Conservation (phyloP, 2,329 filamentous ascomycete genomes). For the Lachnellula hyalina region DNA sequence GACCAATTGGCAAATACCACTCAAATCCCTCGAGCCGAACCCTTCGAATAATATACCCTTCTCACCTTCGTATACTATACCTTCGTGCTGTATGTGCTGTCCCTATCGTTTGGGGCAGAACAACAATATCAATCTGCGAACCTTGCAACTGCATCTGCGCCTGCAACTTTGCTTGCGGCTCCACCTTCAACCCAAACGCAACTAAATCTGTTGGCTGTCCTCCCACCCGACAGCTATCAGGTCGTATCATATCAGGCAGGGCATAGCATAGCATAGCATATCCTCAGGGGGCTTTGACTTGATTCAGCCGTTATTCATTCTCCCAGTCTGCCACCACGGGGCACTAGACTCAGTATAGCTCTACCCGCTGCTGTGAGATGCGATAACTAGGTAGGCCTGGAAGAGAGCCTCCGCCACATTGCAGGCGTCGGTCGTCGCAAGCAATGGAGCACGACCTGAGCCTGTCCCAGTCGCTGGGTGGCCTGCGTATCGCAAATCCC, state of each 20-base stretch:
- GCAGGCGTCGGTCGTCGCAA: slow-evolving; percentile 35
- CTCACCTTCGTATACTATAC: neutral
- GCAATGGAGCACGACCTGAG: slow-evolving; percentile 88
- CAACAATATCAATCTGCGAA: neutral
- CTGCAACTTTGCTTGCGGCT: neutral
- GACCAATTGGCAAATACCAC: neutral
- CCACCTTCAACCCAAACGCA: neutral
- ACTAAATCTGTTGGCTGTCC: neutral
- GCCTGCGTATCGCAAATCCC: slow-evolving; percentile 93
- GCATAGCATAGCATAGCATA: too few relatives aligned
- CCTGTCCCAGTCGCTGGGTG: slow-evolving; percentile 86
- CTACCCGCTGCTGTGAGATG: slow-evolving; percentile 8
- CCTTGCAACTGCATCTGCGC: neutral
- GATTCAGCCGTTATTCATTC: too few relatives aligned
- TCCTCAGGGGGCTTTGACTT: too few relatives aligned
- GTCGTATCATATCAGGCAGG: neutral
- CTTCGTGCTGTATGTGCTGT: neutral
- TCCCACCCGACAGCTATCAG: neutral
- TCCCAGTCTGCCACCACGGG: neutral
- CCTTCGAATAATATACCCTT: too few relatives aligned
- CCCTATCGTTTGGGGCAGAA: neutral
- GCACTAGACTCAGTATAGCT: slow-evolving; percentile 2
- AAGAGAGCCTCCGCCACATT: slow-evolving; percentile 9
- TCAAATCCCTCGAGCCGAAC: neutral
- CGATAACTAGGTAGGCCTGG: slow-evolving; percentile 6